phyloP scores from a whole-genome alignment of 179 eudicot species.

The Heliamphora pulchella region DNA sequence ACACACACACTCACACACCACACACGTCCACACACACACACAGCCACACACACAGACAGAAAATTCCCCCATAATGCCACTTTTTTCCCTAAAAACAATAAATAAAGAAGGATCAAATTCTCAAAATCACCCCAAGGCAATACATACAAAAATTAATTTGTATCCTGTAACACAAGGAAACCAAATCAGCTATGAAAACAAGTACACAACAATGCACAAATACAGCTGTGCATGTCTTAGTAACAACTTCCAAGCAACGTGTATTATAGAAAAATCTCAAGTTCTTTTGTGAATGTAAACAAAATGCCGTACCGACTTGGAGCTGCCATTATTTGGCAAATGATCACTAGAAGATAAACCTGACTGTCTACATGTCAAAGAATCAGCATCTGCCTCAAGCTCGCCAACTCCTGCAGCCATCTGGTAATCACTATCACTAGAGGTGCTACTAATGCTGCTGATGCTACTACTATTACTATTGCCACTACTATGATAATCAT shows the following conservation, averaged over 20 bases:
- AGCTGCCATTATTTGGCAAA: conserved; percentile 42
- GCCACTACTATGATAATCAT: conserved; percentile 68
- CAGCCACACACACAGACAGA: background rate
- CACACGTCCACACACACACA: background rate
- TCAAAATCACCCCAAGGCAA: background rate
- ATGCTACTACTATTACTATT: conserved; percentile 88
- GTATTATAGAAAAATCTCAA: background rate
- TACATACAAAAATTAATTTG: background rate
- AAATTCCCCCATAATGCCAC: too few relatives aligned
- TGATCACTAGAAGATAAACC: conserved; percentile 66
- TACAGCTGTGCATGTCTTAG: background rate
- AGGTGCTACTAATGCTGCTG: conserved; percentile 77
- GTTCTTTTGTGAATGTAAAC: background rate
- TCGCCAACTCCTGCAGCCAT: conserved; percentile 58
- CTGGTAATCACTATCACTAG: conserved; percentile 80
- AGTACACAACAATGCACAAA: background rate
- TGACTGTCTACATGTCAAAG: conserved; percentile 66
- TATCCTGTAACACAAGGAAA: background rate
- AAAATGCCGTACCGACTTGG: conserved; percentile 44
- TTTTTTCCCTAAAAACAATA: background rate
- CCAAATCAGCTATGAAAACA: background rate
- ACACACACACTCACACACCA: background rate
- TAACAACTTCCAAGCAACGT: background rate
- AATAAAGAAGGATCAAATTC: background rate
- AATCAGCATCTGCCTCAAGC: conserved; percentile 98